These are phyloP conservation scores for Pseudogymnoascus sp. DNA, from an alignment of 2,329 filamentous ascomycete species.

Conservation along the genomic window DNA sequence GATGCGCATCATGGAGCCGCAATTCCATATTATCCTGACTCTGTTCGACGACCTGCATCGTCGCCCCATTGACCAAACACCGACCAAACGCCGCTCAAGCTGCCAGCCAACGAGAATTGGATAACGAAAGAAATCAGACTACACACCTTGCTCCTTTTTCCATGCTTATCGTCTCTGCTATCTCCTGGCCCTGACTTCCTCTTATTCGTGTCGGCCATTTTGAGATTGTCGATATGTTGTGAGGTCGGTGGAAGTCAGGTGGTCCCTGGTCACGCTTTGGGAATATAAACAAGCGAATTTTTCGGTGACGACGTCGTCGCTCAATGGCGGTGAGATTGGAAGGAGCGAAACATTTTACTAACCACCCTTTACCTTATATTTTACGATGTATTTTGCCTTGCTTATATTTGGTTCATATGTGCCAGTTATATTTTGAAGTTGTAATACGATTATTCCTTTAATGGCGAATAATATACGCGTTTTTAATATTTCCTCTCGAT, in stretches of 20 bases:
- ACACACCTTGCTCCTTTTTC: slow-evolving; percentile 26
- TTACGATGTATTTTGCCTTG: neutral
- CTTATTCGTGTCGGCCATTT: slow-evolving; percentile 24
- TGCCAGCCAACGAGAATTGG: neutral
- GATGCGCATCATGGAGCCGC: neutral
- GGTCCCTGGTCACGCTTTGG: neutral
- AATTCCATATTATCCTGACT: neutral
- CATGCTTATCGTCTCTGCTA: slow-evolving; percentile 15
- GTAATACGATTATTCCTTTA: neutral
- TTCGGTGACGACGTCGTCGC: neutral
- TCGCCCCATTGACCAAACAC: neutral
- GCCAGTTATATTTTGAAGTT: neutral
- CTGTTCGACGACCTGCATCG: neutral
- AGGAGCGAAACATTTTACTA: neutral
- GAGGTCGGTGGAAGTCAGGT: slow-evolving; percentile 1
- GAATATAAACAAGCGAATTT: slow-evolving; percentile 5
- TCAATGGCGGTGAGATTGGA: neutral
- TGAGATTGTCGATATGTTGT: neutral
- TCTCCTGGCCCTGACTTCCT: slow-evolving; percentile 19
- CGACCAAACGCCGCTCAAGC: neutral
- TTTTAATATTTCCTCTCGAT: neutral
- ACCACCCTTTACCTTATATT: neutral
- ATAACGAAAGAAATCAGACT: neutral
- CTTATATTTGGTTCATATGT: neutral
- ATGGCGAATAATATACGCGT: neutral